Evolutionary conservation across 257 asterid species (phyloP), one percentile per base, ranked within the genome.

Genomic region (Salvia rosmarinus): DNA sequence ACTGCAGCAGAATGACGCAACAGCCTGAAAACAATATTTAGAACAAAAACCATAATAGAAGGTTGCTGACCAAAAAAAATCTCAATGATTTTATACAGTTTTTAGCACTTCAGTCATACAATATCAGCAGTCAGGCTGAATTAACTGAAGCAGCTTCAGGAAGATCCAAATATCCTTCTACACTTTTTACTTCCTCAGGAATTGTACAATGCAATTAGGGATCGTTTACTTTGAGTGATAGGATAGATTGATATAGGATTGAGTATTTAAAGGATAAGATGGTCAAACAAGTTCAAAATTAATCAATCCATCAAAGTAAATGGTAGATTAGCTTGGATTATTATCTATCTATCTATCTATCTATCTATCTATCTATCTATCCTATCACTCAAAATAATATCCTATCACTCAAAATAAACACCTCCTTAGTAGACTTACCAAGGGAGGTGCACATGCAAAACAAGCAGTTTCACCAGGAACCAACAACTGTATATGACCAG

Each of bases 361-460:
- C 30, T n/a, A n/a, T n/a, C n/a, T n/a, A n/a, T n/a, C n/a, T 25
- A 25, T 25, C 30, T 25, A 25, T 25, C 30, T 3, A 25, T 25
- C 30, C 30, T 25, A 25, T 25, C 30, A 25, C 30, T 25, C 30
- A 25, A 25, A 25, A 25, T 25, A 25, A 25, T 25, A 25, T 25
- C 30, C 30, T 25, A 25, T 25, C 30, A 25, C 30, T 25, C 3
- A 25, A 25, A 25, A 25, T 25, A 25, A 25, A 25, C 30, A 25
- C 30, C 30, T 25, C 30, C 30, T 25, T 25, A 49, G 76, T 50
- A 70, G 65, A 69, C 89, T 70, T 86, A 94, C 99, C 98, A 94
- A 75, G 49, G 99, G 99, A 57, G 99, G 99, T 43, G 95, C 99
- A 84, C 99, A 94, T 39, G 99, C 99, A 86, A 94, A 94, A 85